Evolutionary conservation across 805 yeast species (phyloP), one percentile per base, ranked within the genome.

Genomic region (Schwanniomyces yamadae): DNA sequence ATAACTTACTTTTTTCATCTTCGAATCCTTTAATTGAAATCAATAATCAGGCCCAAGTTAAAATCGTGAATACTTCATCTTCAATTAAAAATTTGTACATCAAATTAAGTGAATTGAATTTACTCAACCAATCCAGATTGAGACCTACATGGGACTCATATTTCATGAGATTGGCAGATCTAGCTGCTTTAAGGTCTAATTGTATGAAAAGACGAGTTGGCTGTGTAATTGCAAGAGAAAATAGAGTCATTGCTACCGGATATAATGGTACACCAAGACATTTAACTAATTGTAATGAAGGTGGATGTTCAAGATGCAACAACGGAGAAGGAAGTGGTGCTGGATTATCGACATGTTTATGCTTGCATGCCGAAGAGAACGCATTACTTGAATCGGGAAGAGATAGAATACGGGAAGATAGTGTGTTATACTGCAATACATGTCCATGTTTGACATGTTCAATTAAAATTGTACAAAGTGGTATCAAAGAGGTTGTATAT

Each of bases 201-300:
- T 93, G 99, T 66, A 93, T 93, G 98, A 93, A 93, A 59, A 69
- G 99, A 40, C 73, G 95, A 35, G 99, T 93, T 3, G 99, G 99
- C 0, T 91, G 98, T 61, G 98, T 93, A 6, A 77, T 93, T 12
- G 96, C 88, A 2, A 73, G 88, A 35, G 93, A 86, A 31, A 78
- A 77, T 24, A 69, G 97, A 38, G 95, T 93, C 18, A 74, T 93
- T 17, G 93, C 98, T 2, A 93, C 99, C 0, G 99, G 99, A 0
- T 93, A 93, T 61, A 93, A 93, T 52, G 99, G 99, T 2, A 93
- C 99, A 0, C 98, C 99, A 8, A 73, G 96, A 27, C 86, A 89
- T 40, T 63, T 88, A 50, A 67, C 70, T 17, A 93, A 93, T 51
- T 93, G 99, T 62, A 90, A 87, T 52, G 91, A 88, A 49, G 99